phyloP scores from a whole-genome alignment of 179 eudicot genomes.

The Amaranthus tricolor region DNA sequence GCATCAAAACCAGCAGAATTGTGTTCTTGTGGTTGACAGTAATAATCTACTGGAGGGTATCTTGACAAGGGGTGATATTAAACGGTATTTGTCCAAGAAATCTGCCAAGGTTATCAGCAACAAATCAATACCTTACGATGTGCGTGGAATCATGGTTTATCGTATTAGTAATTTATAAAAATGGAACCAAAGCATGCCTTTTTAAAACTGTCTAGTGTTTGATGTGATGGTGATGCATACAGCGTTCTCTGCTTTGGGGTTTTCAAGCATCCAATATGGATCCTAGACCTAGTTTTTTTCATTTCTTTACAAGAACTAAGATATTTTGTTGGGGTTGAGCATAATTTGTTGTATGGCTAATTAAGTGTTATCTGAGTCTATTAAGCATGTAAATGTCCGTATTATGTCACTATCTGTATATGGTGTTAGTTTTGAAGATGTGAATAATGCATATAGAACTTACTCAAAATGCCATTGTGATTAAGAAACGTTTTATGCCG shows the following conservation, averaged over 20 bases:
- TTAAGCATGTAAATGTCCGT: background rate
- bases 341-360: background rate
- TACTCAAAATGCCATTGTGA: background rate
- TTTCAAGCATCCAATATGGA: background rate
- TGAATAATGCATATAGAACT: background rate
- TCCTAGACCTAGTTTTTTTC: slow-evolving; percentile 2
- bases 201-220: background rate
- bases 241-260: slow-evolving; percentile 4
- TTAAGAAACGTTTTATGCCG: background rate
- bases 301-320: background rate
- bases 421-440: background rate
- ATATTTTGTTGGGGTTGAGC: too few relatives aligned
- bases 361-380: background rate
- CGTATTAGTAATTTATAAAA: slow-evolving; percentile 6
- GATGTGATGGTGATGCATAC: background rate
- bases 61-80: slow-evolving; percentile 79
- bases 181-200: slow-evolving; percentile 2
- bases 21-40: slow-evolving; percentile 71
- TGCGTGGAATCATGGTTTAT: slow-evolving; percentile 39
- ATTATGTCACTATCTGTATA: background rate
- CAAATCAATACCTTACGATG: slow-evolving; percentile 51
- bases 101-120: slow-evolving; percentile 41
- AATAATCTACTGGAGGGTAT: slow-evolving; percentile 85
- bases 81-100: slow-evolving; percentile 49
- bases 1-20: slow-evolving; percentile 65